A percentile compares a stretch with the other conserved stretches of the same genome.
phyloP scores from a whole-genome alignment of 2,329 filamentous ascomycete genomes.

The Pseudofabraea citricarpa region DNA sequence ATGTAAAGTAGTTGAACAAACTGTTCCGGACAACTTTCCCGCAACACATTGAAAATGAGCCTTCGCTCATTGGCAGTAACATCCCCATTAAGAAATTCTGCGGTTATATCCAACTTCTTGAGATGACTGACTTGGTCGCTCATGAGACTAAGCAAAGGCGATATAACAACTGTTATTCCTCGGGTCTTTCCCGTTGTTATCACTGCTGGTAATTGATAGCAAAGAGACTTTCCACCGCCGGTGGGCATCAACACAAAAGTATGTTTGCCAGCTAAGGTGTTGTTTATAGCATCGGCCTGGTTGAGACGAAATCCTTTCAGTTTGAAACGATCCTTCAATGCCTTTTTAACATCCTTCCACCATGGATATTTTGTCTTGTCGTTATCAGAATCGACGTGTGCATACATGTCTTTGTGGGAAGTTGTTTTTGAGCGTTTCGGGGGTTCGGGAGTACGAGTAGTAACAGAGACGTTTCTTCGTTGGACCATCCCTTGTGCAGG shows the following conservation, averaged over 20 bases:
- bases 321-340: constrained; percentile 78
- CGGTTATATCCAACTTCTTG: constrained; percentile 68
- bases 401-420: constrained; percentile 23
- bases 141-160: constrained; percentile 91
- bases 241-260: constrained; percentile 97
- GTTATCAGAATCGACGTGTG: constrained; percentile 30
- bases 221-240: constrained; percentile 92
- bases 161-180: constrained; percentile 92
- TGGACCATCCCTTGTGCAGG: constrained; percentile 17
- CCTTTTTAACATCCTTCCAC: constrained; percentile 78
- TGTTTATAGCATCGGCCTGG: constrained; percentile 93
- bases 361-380: constrained; percentile 66
- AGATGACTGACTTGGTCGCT: constrained; percentile 91
- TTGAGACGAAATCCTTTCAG: constrained; percentile 85
- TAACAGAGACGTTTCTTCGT: constrained; percentile 7
- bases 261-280: constrained; percentile 81
- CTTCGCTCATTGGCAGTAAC: constrained; percentile 51
- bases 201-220: constrained; percentile 90
- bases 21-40: constrained; percentile 62
- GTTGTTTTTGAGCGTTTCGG: constrained; percentile 9
- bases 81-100: constrained; percentile 77
- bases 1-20: constrained; percentile 87
- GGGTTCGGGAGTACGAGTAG: constrained; percentile 8
- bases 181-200: constrained; percentile 73
- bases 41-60: constrained; percentile 56